Base-by-base conservation (phyloP, 176 grass and related monocot species). In the Paspalum notatum region DNA sequence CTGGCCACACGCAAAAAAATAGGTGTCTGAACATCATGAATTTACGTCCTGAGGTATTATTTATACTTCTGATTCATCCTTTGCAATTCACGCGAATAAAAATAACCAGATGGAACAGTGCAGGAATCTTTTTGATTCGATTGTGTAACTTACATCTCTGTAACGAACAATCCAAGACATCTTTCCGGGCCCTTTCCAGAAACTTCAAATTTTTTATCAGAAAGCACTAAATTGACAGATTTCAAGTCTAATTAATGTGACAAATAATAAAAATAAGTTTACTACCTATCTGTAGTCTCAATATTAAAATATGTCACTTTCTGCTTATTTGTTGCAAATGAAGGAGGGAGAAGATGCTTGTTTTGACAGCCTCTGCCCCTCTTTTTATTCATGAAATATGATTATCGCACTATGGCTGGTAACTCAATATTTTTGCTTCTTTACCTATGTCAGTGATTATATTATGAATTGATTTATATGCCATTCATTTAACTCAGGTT, bases 401-500 rank as follows among this genome's bases (percentile, higher is more conserved):
- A 13, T 44, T 43, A 48, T 27, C 8, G 32, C 27, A 43, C 7
- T 25, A 46, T 24, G 51, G 49, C 0, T 61, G 20, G 16, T 84
- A 25, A 43, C 68, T 54, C n/a, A 69, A 26, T 1, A 26, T 71
- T 75, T 12, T 77, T 56, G 8, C 38, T 53, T 61, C 57, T 1
- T 55, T 15, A 38, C 45, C 21, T n/a, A n/a, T 76, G 12, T 21
- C 8, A 10, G 39, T 70, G 40, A 71, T 72, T 6, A 54, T 62
- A 26, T 7, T 72, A 64, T 43, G 47, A 81, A 81, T 64, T 81
- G 41, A 85, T 71, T 1, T 12, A 65, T 69, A 2, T 50, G 37
- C 21, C 52, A 42, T 77, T 1, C 41, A 71, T 77, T 81, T 49
- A 37, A 66, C 87, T 62, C 79, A 95, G 96, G 96, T 98, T 79